A percentile compares a stretch with the other conserved stretches of the same genome.
Conservation (phyloP, 2,329 filamentous ascomycete genomes). For the Cercospora sp. region DNA sequence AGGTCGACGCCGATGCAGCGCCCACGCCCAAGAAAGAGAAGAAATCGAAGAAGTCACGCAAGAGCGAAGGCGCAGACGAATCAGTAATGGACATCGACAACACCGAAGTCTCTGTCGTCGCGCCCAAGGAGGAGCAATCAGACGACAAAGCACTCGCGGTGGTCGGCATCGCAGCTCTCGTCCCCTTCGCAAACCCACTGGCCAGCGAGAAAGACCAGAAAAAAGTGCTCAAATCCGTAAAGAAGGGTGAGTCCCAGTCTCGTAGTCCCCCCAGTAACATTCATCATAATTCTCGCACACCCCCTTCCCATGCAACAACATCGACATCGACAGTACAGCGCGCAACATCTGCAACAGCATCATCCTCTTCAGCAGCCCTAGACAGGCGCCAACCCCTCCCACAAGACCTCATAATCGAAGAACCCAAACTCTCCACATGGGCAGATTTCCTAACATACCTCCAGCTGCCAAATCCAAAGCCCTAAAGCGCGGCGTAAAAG, state of each 20-base stretch:
- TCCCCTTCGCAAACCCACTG: slow-evolving; percentile 80
- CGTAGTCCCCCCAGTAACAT: slow-evolving; percentile 11
- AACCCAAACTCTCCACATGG: slow-evolving; percentile 16
- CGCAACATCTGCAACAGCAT: slow-evolving; percentile 1
- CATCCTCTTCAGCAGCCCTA: neutral
- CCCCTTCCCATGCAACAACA: neutral
- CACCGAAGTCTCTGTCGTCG: slow-evolving; percentile 31
- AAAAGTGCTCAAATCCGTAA: slow-evolving; percentile 65
- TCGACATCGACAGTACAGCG: neutral
- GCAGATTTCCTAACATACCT: slow-evolving; percentile 17
- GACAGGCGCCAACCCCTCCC: neutral
- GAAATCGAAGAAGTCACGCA: slow-evolving; percentile 58
- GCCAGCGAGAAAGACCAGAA: slow-evolving; percentile 74
- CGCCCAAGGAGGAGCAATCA: slow-evolving; percentile 44
- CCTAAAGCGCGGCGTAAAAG: slow-evolving; percentile 96
- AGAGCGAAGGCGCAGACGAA: slow-evolving; percentile 55
- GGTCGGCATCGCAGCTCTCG: slow-evolving; percentile 57
- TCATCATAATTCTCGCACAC: neutral
- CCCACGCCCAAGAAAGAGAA: slow-evolving; percentile 51
- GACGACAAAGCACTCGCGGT: slow-evolving; percentile 44
- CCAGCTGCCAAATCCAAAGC: slow-evolving; percentile 91
- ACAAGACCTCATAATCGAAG: slow-evolving; percentile 13
- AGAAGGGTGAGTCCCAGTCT: slow-evolving; percentile 53
- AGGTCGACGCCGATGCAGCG: slow-evolving; percentile 22
- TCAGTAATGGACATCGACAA: slow-evolving; percentile 31